These are phyloP conservation scores for Echinochloa phyllopogon DNA, from an alignment of 176 grass and related monocot genomes.

Conservation along the genomic window DNA sequence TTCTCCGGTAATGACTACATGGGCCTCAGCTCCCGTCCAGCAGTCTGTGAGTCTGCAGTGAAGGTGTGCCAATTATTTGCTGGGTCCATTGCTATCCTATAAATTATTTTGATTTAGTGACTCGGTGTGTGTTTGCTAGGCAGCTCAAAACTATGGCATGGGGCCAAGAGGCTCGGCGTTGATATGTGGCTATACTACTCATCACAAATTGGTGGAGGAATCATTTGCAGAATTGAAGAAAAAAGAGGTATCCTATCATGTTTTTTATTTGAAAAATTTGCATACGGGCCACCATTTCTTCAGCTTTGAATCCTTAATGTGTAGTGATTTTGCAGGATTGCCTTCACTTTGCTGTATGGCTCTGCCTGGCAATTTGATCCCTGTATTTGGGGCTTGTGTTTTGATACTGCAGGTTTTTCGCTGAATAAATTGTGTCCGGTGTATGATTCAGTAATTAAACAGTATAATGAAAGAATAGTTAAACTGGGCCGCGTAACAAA, in stretches of 20 bases:
- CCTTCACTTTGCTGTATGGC: no score
- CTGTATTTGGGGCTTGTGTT: no score
- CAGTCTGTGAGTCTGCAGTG: slow-evolving; percentile 58
- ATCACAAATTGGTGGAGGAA: slow-evolving; percentile 66
- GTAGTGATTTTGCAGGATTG: slow-evolving; percentile 58
- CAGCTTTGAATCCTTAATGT: slow-evolving; percentile 9
- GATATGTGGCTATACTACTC: no score
- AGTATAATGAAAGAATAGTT: no score
- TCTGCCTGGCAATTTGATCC: no score
- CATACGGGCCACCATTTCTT: neutral
- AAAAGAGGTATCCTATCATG: slow-evolving; percentile 48
- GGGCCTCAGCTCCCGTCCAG: slow-evolving; percentile 79
- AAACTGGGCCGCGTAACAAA: no score
- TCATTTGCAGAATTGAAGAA: slow-evolving; percentile 75
- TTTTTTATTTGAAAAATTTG: neutral
- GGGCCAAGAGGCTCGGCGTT: no score
- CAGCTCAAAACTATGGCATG: no score
- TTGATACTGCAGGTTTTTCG: no score
- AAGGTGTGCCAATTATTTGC: slow-evolving; percentile 50
- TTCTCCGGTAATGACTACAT: slow-evolving; percentile 94
- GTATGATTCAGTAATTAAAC: no score
- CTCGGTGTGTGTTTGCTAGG: slow-evolving; percentile 41
- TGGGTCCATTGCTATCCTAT: neutral
- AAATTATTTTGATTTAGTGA: neutral
- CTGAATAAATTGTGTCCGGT: no score